Evolutionary conservation across 2,329 filamentous ascomycete genomes (phyloP).

Genomic region (Beauveria rudraprayagi): DNA sequence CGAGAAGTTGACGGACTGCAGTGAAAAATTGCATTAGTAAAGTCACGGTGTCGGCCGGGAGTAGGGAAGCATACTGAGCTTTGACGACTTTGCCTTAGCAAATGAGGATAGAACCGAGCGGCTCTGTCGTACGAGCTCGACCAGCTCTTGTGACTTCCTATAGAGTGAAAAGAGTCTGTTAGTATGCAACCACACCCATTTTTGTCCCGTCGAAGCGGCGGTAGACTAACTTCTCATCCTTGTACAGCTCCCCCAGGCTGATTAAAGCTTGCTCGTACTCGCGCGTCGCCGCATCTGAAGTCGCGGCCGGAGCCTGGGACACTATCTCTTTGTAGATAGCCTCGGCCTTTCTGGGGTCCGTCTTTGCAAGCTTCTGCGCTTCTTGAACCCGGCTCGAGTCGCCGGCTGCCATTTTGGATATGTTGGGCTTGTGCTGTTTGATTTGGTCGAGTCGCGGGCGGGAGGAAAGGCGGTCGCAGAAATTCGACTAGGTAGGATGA

Average conservation of each 20-base stretch:
- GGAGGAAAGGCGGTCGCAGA: too few relatives aligned
- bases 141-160: conserved; percentile 75
- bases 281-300: conserved; percentile 73
- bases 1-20: conserved; percentile 87
- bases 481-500: too few relatives aligned
- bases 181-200: conserved; percentile 15
- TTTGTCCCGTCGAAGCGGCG: background rate
- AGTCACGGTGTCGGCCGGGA: background rate
- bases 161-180: conserved; percentile 14
- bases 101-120: conserved; percentile 89
- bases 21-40: background rate
- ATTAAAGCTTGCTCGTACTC: conserved; percentile 89
- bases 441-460: background rate
- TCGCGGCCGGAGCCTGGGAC: conserved; percentile 73
- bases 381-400: conserved; percentile 68
- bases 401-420: conserved; percentile 43
- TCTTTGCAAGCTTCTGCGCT: conserved; percentile 75
- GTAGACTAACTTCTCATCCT: conserved; percentile 67
- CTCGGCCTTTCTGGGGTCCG: conserved; percentile 77
- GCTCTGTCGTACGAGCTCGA: conserved; percentile 83
- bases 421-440: background rate
- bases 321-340: conserved; percentile 84
- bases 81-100: conserved; percentile 97
- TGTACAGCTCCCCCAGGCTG: conserved; percentile 84
- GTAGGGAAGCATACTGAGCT: conserved; percentile 64